Evolutionary conservation across 179 eudicot species (phyloP), one percentile per base, ranked within the genome.

Genomic region (Drosera spatulata): DNA sequence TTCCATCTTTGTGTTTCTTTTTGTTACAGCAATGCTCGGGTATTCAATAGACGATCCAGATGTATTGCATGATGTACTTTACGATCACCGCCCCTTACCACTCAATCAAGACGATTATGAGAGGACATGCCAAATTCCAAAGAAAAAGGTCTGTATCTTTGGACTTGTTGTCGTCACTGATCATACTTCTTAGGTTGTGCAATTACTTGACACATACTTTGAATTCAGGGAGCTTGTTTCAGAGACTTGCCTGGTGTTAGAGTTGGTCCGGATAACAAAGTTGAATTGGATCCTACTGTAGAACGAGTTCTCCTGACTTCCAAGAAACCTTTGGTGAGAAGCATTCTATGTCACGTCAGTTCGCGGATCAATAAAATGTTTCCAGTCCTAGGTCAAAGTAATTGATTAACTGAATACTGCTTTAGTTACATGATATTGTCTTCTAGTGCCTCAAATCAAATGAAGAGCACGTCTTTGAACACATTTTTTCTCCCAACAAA

Each of bases 151-250:
- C 51, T 40, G 7, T 45, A 7, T 37, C 46, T 4, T 5, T 15
- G 22, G 3, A 5, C 5, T 33, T 11, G 15, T 7, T 40, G 11
- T 11, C 3, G 2, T 50, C 2, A 50, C 47, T 39, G 56, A 39
- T 12, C 59, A 42, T 45, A 41, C 37, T 13, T 61, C 43, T 46
- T 53, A 22, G 33, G 33, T 22, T 22, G 33, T 22, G 33, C 33
- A 22, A 22, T 22, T 0, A 22, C 33, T 22, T 22, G 33, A 1
- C 33, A 22, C 33, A 22, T 1, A 22, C 33, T 22, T 22, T 22
- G 33, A 22, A 22, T 38, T 5, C 56, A 93, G 99, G 99, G 95
- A 8, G 97, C 95, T 52, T 82, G 81, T 57, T 93, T 83, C 13
- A 73, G 99, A 53, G 72, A 93, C 63, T 53, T 93, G 13, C 70